phyloP scores from a whole-genome alignment of 805 yeast genomes.

The Starmerella davenportii region DNA sequence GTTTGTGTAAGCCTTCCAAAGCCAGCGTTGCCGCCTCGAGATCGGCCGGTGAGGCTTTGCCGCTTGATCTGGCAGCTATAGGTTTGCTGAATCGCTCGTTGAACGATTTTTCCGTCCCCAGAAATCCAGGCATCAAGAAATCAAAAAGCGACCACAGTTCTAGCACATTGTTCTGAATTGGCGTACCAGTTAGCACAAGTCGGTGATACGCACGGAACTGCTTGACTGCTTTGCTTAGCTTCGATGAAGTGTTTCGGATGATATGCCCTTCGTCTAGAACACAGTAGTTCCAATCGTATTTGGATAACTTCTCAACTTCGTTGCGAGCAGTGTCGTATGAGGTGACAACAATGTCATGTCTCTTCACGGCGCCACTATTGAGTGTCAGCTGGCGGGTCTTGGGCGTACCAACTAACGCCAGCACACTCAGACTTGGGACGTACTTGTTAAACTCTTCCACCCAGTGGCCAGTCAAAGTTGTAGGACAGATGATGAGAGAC shows the following conservation, averaged over 20 bases:
- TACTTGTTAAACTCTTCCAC: constrained; percentile 82
- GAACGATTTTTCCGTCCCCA: constrained; percentile 86
- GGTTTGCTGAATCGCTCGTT: constrained; percentile 96
- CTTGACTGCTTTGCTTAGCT: constrained; percentile 77
- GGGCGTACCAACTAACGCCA: constrained; percentile 92
- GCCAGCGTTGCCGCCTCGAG: constrained; percentile 96
- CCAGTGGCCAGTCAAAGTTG: constrained; percentile 98
- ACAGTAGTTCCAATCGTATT: constrained; percentile 68
- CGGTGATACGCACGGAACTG: constrained; percentile 71
- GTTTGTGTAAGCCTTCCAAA: constrained; percentile 86
- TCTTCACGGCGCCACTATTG: constrained; percentile 23
- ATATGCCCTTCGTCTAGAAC: constrained; percentile 96
- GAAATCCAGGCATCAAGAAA: constrained; percentile 94
- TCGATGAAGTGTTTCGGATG: constrained; percentile 78
- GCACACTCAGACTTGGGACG: constrained; percentile 66
- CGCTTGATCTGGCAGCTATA: constrained; percentile 80
- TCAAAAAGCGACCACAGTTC: constrained; percentile 97
- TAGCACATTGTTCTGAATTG: constrained; percentile 89
- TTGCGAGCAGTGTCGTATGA: constrained; percentile 94
- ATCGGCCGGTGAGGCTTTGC: constrained; percentile 67
- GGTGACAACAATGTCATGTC: constrained; percentile 74
- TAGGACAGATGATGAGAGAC: constrained; percentile 82
- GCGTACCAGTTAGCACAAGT: constrained; percentile 85
- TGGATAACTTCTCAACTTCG: constrained; percentile 50
- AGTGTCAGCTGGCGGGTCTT: constrained; percentile 30